A percentile compares a stretch with the other conserved stretches of the same genome.
Evolutionary conservation across 164 flowering plant species (phyloP).

Genomic region (Akebia trifoliata): DNA sequence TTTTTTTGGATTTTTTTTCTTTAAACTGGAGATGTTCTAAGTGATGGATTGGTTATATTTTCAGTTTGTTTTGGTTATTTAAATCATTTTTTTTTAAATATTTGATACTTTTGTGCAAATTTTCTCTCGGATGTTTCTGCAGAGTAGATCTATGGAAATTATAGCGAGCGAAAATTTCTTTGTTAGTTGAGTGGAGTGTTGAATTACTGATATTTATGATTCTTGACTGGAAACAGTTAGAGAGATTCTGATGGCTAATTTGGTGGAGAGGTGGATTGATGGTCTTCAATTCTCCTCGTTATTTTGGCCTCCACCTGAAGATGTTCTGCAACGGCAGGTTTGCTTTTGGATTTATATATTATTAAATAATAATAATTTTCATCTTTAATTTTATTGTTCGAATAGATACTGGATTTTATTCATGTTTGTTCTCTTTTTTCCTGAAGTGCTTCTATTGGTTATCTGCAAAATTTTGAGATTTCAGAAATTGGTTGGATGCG

Average conservation of each 20-base stretch:
- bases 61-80: neutral
- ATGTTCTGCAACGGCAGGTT: constrained; percentile 68
- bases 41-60: neutral
- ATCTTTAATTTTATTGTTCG: neutral
- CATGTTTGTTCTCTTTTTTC: neutral
- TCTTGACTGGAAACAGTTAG: constrained; percentile 35
- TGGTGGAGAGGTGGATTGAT: constrained; percentile 83
- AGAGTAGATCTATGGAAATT: neutral
- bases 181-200: constrained; percentile 34
- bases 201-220: constrained; percentile 34
- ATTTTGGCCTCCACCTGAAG: constrained; percentile 87
- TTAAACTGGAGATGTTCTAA: neutral
- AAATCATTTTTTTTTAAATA: neutral
- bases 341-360: neutral
- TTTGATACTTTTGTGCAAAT: neutral
- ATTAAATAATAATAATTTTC: neutral
- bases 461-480: neutral
- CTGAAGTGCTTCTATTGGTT: no score
- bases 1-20: neutral
- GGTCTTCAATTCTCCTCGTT: constrained; percentile 78
- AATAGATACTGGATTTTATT: neutral
- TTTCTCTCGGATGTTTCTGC: neutral
- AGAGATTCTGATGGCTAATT: constrained; percentile 40
- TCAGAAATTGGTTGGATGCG: neutral
- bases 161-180: neutral